Percentiles rank a stretch among this genome's conserved stretches.
These are phyloP conservation scores for Aristolochia contorta DNA, from an alignment of 164 flowering plant species.

Conservation along the genomic window DNA sequence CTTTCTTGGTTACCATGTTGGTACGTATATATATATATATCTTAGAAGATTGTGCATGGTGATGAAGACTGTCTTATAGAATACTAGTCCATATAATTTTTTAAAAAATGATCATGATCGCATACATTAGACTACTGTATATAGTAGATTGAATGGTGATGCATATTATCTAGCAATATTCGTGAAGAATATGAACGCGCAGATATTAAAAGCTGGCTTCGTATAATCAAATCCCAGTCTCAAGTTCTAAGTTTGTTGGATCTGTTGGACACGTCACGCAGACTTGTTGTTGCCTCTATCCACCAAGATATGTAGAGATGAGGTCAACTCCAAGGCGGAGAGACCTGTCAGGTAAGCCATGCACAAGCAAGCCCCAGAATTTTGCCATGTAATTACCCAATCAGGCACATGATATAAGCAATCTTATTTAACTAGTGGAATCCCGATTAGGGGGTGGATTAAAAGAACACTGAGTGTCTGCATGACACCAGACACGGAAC, in stretches of 20 bases:
- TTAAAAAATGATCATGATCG: neutral
- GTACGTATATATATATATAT: too few species aligned
- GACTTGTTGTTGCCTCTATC: neutral
- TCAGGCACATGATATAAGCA: neutral
- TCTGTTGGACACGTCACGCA: slow-evolving; percentile 6
- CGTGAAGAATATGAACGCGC: neutral
- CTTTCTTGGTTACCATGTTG: too few species aligned
- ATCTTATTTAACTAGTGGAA: neutral
- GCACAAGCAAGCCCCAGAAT: slow-evolving; percentile 3
- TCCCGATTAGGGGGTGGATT: neutral
- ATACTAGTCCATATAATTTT: too few species aligned
- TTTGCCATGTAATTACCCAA: slow-evolving; percentile 4
- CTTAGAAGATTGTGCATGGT: too few species aligned
- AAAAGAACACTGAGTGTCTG: slow-evolving; percentile 1
- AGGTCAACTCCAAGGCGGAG: slow-evolving; percentile 3
- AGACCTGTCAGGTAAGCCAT: neutral
- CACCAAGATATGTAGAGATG: neutral
- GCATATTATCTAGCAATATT: neutral
- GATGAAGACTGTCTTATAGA: too few species aligned
- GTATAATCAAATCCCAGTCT: slow-evolving; percentile 1
- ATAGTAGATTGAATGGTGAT: neutral
- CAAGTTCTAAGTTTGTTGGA: slow-evolving; percentile 5
- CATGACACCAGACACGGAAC: slow-evolving; percentile 1
- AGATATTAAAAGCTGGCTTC: neutral
- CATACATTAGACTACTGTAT: neutral